Evolutionary conservation across 2,329 filamentous ascomycete species (phyloP), one percentile per base, ranked within the genome.

Genomic region (Aspergillus sp.): DNA sequence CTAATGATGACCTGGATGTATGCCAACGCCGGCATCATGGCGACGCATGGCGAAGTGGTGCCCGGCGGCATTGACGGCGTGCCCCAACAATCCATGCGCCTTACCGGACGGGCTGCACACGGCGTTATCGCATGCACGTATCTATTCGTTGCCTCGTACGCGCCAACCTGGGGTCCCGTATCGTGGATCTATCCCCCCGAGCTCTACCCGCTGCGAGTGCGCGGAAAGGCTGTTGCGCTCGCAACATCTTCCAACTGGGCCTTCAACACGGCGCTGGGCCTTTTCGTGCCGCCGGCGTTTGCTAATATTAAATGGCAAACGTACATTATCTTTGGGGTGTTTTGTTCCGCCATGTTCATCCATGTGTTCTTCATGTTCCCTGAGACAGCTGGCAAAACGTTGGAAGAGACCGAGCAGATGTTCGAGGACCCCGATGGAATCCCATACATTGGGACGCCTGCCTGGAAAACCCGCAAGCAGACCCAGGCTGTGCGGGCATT

Each of bases 351-450:
- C 17, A 86, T 87, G 59, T 82, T 83, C 51, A 63, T 90, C 45
- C 86, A 90, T 71, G 82, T 87, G 64, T 81, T 82, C 67, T 76
- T 90, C 57, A 72, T 78, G 38, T 84, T 82, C 59, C 86, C 86
- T 0, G 82, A 90, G 71, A 90, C 87, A 0, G 82, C 84, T 33
- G 87, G 87, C 10, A 88, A 84, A 71, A 87, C 86, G 0, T 80
- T 92, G 1, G 88, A 92, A 65, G 87, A 92, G 65, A 85, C 90
- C 68, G 87, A 89, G 58, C 82, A 82, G 13, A 85, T 91, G 57
- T 92, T 92, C 66, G 71, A 65, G 26, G 65, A 69, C 11, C 70
- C 70, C n/a, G 52, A 47, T 36, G 70, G 70, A 16, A 62, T 67
- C 36, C 65, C 63, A 16, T 70, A 69, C 52, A 68, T 73, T 20